Conservation (phyloP, 345 rosid species). For the Bruguiera gymnorhiza region DNA sequence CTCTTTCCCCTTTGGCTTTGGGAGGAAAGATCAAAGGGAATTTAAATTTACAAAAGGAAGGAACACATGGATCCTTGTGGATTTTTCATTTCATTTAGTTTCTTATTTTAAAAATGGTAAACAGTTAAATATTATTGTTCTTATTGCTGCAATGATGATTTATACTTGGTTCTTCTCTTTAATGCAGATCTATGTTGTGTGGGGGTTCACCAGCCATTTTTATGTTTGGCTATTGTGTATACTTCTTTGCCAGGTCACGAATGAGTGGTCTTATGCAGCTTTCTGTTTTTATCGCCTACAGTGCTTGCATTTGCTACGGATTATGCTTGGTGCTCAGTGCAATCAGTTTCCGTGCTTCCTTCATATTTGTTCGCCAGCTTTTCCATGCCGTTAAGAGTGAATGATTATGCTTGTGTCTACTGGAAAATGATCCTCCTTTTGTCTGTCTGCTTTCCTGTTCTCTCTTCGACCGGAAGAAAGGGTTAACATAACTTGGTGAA, state of each 20-base stretch:
- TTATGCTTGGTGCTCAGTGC: constrained; percentile 71
- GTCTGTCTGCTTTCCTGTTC: background rate
- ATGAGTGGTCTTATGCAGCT: constrained; percentile 75
- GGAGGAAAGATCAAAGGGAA: too few relatives aligned
- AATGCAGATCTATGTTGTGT: constrained; percentile 59
- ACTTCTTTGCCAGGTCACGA: constrained; percentile 56
- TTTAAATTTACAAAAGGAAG: background rate
- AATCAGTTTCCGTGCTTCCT: constrained; percentile 58
- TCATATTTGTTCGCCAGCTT: constrained; percentile 52
- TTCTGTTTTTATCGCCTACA: constrained; percentile 64
- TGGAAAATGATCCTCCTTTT: background rate
- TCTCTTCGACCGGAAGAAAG: background rate
- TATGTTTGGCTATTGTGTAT: constrained; percentile 65
- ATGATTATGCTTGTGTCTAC: constrained; percentile 11
- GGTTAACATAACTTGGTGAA: background rate
- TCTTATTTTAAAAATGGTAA: background rate
- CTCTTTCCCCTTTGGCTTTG: too few relatives aligned
- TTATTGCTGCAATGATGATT: background rate
- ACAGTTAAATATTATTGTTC: background rate
- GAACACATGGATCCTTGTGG: background rate
- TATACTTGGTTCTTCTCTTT: constrained; percentile 6
- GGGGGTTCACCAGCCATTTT: constrained; percentile 66
- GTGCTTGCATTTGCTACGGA: constrained; percentile 62
- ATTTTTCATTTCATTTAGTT: background rate
- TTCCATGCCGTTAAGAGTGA: constrained; percentile 57